phyloP scores from a whole-genome alignment of 129 eudicot species.

The Apium graveolens region DNA sequence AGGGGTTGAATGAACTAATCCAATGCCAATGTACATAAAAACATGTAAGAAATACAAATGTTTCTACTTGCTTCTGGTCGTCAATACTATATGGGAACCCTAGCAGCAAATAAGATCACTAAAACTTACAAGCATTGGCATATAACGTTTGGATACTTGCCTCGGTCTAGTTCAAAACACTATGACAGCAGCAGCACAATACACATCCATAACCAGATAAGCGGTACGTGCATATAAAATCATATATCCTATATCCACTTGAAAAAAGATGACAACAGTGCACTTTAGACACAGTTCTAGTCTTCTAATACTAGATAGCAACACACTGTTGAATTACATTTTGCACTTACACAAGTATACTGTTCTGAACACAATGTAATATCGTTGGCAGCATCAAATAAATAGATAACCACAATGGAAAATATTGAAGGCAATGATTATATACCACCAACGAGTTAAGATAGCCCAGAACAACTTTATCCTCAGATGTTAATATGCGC shows the following conservation, averaged over 20 bases:
- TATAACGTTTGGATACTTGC: not conserved
- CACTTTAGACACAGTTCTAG: not conserved
- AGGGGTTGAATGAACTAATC: not conserved
- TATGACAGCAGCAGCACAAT: not conserved
- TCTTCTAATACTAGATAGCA: not conserved
- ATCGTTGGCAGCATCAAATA: not conserved
- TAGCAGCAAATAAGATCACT: not conserved
- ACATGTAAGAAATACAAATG: not conserved
- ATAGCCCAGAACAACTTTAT: conserved; percentile 62
- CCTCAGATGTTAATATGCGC: conserved; percentile 52
- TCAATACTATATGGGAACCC: not conserved
- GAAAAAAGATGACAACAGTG: not conserved
- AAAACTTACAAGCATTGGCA: not conserved
- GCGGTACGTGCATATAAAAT: too few species aligned
- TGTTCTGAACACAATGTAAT: not conserved
- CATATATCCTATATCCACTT: not conserved
- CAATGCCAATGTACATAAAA: not conserved
- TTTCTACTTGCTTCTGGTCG: not conserved
- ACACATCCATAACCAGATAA: not conserved
- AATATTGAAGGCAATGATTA: conserved; percentile 12
- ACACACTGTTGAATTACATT: not conserved
- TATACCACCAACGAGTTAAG: conserved; percentile 75
- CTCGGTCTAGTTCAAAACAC: not conserved
- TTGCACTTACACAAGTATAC: not conserved
- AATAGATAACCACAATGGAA: not conserved